These are phyloP conservation scores for Russula virescens DNA, from an alignment of 768 basidiomycete genomes.

Conservation along the genomic window DNA sequence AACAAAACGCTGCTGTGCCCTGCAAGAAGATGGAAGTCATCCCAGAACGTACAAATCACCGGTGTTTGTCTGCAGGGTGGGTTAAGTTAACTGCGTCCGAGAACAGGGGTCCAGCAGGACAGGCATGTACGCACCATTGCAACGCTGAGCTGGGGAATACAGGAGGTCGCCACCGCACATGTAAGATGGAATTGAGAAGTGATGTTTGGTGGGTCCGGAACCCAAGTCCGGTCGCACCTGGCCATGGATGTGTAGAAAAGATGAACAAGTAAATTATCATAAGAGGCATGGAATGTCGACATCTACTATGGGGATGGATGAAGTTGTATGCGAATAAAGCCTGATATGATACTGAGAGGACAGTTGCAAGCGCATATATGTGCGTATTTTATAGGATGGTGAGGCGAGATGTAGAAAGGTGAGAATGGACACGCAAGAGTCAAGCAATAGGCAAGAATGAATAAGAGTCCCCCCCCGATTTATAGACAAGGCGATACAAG, in stretches of 20 bases:
- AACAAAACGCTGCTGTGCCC: background rate
- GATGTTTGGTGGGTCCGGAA: background rate
- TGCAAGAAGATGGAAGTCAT: background rate
- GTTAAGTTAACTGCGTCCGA: background rate
- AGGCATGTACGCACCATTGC: constrained; percentile 5
- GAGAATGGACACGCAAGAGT: background rate
- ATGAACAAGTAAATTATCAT: constrained; percentile 19
- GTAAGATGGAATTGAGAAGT: background rate
- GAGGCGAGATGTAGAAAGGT: background rate
- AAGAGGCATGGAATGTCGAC: constrained; percentile 2
- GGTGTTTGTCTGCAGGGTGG: background rate
- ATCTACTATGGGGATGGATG: constrained; percentile 10
- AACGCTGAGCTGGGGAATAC: background rate
- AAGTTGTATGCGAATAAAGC: constrained; percentile 7
- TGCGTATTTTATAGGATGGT: background rate
- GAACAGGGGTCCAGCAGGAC: background rate
- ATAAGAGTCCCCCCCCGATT: background rate
- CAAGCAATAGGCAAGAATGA: constrained; percentile 3
- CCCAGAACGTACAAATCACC: background rate
- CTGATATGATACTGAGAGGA: background rate
- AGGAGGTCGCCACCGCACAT: background rate
- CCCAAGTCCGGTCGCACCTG: background rate
- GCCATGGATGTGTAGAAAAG: background rate
- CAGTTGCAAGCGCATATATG: constrained; percentile 6
- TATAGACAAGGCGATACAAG: background rate